These are phyloP conservation scores for Fusarium denticulatum DNA, from an alignment of 2,329 filamentous ascomycete species.

Conservation along the genomic window DNA sequence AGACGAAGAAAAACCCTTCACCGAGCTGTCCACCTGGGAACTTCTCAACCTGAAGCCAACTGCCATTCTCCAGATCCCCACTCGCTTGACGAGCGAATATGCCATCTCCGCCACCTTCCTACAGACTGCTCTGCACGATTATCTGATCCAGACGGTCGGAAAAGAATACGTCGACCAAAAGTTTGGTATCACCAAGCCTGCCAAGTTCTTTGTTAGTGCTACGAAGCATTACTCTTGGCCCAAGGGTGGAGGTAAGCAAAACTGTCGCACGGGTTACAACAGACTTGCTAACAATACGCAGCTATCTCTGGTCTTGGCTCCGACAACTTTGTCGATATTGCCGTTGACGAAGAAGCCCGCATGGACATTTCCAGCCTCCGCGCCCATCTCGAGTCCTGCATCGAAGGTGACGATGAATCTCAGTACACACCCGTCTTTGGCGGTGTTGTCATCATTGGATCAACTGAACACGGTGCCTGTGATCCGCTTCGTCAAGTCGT, in stretches of 20 bases:
- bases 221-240: constrained; percentile 8
- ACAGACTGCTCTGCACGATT: not conserved
- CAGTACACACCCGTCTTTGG: not conserved
- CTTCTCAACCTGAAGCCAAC: not conserved
- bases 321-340: not conserved
- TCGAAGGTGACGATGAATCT: not conserved
- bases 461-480: not conserved
- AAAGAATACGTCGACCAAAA: not conserved
- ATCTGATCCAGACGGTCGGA: not conserved
- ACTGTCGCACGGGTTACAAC: too few relatives aligned
- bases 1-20: not conserved
- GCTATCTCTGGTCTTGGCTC: not conserved
- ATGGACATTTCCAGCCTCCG: not conserved
- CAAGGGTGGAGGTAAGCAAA: not conserved
- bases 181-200: not conserved
- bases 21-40: not conserved
- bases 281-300: not conserved
- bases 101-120: not conserved
- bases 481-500: not conserved
- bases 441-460: not conserved
- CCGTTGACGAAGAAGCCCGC: not conserved
- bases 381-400: not conserved
- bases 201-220: not conserved
- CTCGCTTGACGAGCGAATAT: not conserved
- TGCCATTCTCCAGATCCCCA: not conserved